Conservation (phyloP, 306 rosid genomes). For the Casuarina cunninghamiana region DNA sequence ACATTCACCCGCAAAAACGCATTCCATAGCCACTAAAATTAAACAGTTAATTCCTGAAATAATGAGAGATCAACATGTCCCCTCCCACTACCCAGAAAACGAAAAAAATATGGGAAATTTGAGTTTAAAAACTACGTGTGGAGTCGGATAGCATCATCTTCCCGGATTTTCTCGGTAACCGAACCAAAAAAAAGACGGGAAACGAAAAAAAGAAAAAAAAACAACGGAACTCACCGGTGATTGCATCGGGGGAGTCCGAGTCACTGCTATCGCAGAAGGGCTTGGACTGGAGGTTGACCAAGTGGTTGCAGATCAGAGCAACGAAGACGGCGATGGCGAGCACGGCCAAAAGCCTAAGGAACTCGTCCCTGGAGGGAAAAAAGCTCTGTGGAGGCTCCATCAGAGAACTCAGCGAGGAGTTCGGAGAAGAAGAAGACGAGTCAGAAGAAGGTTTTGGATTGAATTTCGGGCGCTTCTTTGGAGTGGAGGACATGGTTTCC, state of each 20-base stretch:
- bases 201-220: too few species aligned
- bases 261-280: constrained; percentile 62
- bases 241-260: constrained; percentile 31
- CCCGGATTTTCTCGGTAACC: constrained; percentile 1
- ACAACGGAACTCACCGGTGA: constrained; percentile 43
- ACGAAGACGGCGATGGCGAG: constrained; percentile 56
- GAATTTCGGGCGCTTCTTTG: constrained; percentile 39
- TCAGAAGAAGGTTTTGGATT: constrained; percentile 10
- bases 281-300: constrained; percentile 34
- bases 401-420: constrained; percentile 27
- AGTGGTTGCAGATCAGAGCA: constrained; percentile 47
- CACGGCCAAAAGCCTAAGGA: constrained; percentile 46
- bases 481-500: constrained; percentile 22
- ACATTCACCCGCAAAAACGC: background rate
- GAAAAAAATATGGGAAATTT: background rate
- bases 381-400: constrained; percentile 62
- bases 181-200: background rate
- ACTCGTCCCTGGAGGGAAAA: constrained; percentile 64
- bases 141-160: background rate
- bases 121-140: background rate
- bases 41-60: background rate
- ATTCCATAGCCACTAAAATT: too few species aligned
- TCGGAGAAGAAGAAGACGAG: constrained; percentile 13
- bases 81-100: background rate
- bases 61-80: background rate